Evolutionary conservation across 352 stramenopile species (phyloP).

Genomic region (Pythium aphanidermatum): DNA sequence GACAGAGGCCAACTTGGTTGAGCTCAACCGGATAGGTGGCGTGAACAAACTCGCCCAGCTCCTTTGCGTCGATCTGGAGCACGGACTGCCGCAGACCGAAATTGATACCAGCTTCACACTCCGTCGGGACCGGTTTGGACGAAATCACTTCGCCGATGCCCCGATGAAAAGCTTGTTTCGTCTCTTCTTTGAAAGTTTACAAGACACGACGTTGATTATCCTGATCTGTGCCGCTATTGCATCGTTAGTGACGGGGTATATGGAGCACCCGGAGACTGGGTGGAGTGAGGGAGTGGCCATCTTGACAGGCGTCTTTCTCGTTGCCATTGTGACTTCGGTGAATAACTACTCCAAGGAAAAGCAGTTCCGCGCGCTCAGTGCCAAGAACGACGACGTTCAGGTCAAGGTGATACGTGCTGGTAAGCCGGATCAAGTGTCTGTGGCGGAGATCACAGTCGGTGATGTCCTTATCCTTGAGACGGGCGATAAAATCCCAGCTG

Average conservation of each 20-base stretch:
- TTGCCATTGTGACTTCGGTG: conserved; percentile 91
- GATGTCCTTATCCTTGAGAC: conserved; percentile 92
- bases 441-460: conserved; percentile 71
- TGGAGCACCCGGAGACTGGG: conserved; percentile 68
- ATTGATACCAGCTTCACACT: conserved; percentile 48
- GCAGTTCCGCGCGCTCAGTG: conserved; percentile 83
- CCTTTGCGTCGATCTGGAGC: conserved; percentile 64
- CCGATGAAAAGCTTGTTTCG: conserved; percentile 74
- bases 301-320: conserved; percentile 89
- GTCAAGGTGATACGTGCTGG: conserved; percentile 75
- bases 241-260: conserved; percentile 76
- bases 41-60: conserved; percentile 42
- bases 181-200: conserved; percentile 84
- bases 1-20: conserved; percentile 61
- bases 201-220: conserved; percentile 89
- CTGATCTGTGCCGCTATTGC: conserved; percentile 83
- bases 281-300: conserved; percentile 97
- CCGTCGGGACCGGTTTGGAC: conserved; percentile 49
- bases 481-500: conserved; percentile 92
- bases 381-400: conserved; percentile 84
- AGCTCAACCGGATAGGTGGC: conserved; percentile 56
- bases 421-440: conserved; percentile 57
- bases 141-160: conserved; percentile 63
- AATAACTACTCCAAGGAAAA: conserved; percentile 97
- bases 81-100: conserved; percentile 54